phyloP scores from a whole-genome alignment of 1,139 yeast species.

The Pichia sp. region DNA sequence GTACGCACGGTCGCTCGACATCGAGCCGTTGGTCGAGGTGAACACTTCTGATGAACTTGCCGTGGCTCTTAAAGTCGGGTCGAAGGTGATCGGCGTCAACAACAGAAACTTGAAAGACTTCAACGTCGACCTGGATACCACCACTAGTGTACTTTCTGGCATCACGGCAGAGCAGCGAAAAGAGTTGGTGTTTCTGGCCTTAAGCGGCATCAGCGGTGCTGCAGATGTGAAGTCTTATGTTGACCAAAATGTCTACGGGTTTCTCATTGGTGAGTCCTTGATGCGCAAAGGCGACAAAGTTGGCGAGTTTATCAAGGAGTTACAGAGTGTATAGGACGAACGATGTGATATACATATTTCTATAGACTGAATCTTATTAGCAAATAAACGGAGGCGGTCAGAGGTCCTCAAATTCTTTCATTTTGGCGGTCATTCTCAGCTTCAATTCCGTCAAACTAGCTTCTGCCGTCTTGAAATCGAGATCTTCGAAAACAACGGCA shows the following conservation, averaged over 20 bases:
- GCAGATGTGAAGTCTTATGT: constrained; percentile 72
- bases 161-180: constrained; percentile 22
- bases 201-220: constrained; percentile 74
- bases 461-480: not conserved
- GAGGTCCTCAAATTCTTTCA: not conserved
- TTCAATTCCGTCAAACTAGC: not conserved
- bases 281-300: constrained; percentile 58
- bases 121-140: constrained; percentile 79
- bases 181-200: constrained; percentile 66
- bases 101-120: constrained; percentile 91
- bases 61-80: constrained; percentile 62
- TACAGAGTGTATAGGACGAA: constrained; percentile 11
- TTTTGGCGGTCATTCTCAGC: not conserved
- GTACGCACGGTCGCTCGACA: constrained; percentile 68
- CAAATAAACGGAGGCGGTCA: not conserved
- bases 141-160: constrained; percentile 62
- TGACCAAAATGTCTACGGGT: constrained; percentile 75
- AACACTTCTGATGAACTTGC: constrained; percentile 69
- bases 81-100: constrained; percentile 88
- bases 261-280: constrained; percentile 89
- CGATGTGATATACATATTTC: not conserved
- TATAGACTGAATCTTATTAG: not conserved
- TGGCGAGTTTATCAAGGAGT: constrained; percentile 28
- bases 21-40: constrained; percentile 97
- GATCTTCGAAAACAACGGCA: not conserved